Conservation (phyloP, 176 grass and related monocot species). For the Chloris gayana region DNA sequence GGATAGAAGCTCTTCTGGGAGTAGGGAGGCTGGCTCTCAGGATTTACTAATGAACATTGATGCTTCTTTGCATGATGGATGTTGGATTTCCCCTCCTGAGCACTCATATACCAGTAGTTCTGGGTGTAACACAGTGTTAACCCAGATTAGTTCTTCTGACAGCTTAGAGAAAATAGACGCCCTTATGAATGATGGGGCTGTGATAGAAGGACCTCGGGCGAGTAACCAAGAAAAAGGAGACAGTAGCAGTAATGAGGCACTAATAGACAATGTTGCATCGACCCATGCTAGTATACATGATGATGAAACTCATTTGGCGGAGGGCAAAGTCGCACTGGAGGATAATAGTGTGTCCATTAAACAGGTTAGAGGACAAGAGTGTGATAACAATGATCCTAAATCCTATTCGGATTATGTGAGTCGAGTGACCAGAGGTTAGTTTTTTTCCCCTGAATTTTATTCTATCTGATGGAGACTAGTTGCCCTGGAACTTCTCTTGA, state of each 20-base stretch:
- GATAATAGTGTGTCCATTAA: slow-evolving; percentile 44
- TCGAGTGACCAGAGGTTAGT: slow-evolving; percentile 65
- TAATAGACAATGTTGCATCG: slow-evolving; percentile 24
- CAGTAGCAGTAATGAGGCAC: slow-evolving; percentile 28
- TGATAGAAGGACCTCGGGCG: slow-evolving; percentile 28
- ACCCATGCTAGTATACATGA: slow-evolving; percentile 44
- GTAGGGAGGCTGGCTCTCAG: slow-evolving; percentile 46
- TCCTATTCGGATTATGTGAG: slow-evolving; percentile 44
- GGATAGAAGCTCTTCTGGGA: slow-evolving; percentile 50
- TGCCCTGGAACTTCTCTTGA: slow-evolving; percentile 26
- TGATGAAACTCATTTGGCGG: slow-evolving; percentile 29
- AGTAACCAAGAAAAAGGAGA: slow-evolving; percentile 41
- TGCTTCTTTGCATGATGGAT: slow-evolving; percentile 68
- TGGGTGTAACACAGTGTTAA: slow-evolving; percentile 50
- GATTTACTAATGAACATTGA: slow-evolving; percentile 42
- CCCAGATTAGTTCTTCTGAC: slow-evolving; percentile 54
- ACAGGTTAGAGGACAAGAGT: slow-evolving; percentile 53
- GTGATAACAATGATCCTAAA: slow-evolving; percentile 59
- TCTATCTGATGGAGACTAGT: slow-evolving; percentile 15
- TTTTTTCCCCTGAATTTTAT: slow-evolving; percentile 25
- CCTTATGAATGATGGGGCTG: slow-evolving; percentile 25
- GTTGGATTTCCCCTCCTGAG: slow-evolving; percentile 91
- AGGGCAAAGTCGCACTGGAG: slow-evolving; percentile 32
- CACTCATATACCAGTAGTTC: slow-evolving; percentile 80
- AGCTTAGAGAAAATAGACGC: slow-evolving; percentile 47